Conservation (phyloP, 1,139 yeast genomes). For the Sugiyamaella novakii region DNA sequence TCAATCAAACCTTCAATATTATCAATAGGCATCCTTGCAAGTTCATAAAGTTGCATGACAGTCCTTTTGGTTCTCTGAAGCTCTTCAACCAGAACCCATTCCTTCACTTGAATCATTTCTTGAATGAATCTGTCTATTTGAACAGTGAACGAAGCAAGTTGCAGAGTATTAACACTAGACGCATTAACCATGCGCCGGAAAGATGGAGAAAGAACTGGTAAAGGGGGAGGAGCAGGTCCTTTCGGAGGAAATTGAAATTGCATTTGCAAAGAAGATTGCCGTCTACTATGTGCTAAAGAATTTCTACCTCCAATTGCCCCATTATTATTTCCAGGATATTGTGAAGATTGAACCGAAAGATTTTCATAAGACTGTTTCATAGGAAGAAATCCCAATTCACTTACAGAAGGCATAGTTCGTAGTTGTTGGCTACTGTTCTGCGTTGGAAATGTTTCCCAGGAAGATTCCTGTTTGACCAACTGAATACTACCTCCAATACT, state of each 20-base stretch:
- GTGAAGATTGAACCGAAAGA: slow-evolving; percentile 2
- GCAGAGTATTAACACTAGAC: slow-evolving; percentile 37
- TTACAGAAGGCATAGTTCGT: slow-evolving; percentile 16
- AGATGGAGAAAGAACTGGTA: slow-evolving; percentile 23
- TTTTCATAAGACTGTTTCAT: slow-evolving; percentile 12
- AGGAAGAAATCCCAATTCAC: slow-evolving; percentile 18
- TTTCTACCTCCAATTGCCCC: slow-evolving; percentile 1
- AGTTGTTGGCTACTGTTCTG: slow-evolving; percentile 7
- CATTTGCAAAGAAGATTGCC: slow-evolving; percentile 23
- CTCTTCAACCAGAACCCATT: slow-evolving; percentile 18
- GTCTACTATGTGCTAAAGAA: slow-evolving; percentile 4
- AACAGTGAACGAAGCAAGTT: slow-evolving; percentile 38
- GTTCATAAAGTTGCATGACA: slow-evolving; percentile 31
- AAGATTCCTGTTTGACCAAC: slow-evolving; percentile 13
- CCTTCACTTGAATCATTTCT: slow-evolving; percentile 12
- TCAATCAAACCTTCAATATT: background rate
- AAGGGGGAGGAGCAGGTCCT: slow-evolving; percentile 12
- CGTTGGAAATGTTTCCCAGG: slow-evolving; percentile 6
- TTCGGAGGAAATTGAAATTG: slow-evolving; percentile 20
- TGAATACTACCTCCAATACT: slow-evolving; percentile 3
- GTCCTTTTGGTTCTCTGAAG: slow-evolving; percentile 31
- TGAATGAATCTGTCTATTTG: slow-evolving; percentile 30
- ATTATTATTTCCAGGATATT: slow-evolving; percentile 1
- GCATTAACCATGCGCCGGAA: slow-evolving; percentile 33
- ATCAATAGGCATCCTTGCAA: slow-evolving; percentile 22